Percentiles rank a stretch among this genome's conserved stretches.
Evolutionary conservation across 1,284 basidiomycete genomes (phyloP).

Genomic region (Malassezia psittaci): DNA sequence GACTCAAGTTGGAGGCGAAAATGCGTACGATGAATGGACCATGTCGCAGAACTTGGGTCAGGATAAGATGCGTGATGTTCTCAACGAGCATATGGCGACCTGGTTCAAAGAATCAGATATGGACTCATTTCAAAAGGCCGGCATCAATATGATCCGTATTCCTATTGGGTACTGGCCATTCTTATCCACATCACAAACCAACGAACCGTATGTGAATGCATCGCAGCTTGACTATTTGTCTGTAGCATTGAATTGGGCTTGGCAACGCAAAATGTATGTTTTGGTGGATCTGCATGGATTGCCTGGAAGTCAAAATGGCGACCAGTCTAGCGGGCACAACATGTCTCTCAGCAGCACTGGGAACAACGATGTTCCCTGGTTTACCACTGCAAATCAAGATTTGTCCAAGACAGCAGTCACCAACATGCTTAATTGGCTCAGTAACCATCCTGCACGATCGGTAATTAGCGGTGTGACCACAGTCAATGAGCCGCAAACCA

Average conservation of each 20-base stretch:
- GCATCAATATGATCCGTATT: constrained; percentile 48
- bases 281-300: constrained; percentile 50
- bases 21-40: constrained; percentile 48
- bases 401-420: constrained; percentile 30
- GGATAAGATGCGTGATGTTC: constrained; percentile 20
- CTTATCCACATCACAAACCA: constrained; percentile 25
- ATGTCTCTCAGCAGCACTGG: constrained; percentile 19
- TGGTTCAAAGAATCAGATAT: constrained; percentile 49
- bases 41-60: constrained; percentile 38
- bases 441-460: constrained; percentile 31
- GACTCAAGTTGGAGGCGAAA: constrained; percentile 34
- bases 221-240: constrained; percentile 32
- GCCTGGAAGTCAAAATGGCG: constrained; percentile 49
- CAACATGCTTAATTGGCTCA: constrained; percentile 29
- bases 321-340: constrained; percentile 44
- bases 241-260: constrained; percentile 39
- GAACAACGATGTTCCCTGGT: constrained; percentile 29
- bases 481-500: constrained; percentile 39
- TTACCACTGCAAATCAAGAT: constrained; percentile 23
- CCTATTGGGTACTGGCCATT: constrained; percentile 48
- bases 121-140: constrained; percentile 34
- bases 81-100: constrained; percentile 45
- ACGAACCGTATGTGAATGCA: constrained; percentile 31
- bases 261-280: constrained; percentile 48
- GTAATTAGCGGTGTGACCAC: constrained; percentile 33